Base-by-base conservation (phyloP, 768 basidiomycete genomes). In the Chalciporus chontae region DNA sequence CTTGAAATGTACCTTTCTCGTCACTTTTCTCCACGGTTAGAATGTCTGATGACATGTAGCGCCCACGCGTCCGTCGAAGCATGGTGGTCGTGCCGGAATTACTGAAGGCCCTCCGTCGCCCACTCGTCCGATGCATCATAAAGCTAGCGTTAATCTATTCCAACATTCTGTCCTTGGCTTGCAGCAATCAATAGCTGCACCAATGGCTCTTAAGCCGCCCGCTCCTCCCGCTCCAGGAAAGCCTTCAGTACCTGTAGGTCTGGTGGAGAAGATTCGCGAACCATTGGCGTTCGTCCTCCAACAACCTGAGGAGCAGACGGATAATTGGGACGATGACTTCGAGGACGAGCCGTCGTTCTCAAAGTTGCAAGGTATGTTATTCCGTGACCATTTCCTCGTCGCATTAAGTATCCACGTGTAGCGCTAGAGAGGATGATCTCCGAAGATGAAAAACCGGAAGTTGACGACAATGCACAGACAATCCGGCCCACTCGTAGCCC, bases 271-370 rank as follows among this genome's bases (percentile, higher is more conserved):
- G 47, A 72, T 71, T 21, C 64, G 70, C 23, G 68, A 86, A 43
- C 86, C 87, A 4, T 70, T 81, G 47, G 78, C 80, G 4, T 84
- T 87, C 55, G 79, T 75, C 14, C 69, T 89, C 19, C 85, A 83
- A 51, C 78, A 80, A 19, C 87, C 86, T 15, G 88, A 94, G 71
- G 86, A 91, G 56, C 88, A 90, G 64, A 88, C 85, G 1, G 94
- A 96, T 64, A 95, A 94, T 55, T 99, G 96, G 96, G 96, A 99
- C 61, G 91, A 94, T 55, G 96, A 99, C 63, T 99, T 99, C 56
- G 92, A 94, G 64, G 92, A 91, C 56, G 92, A 87, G 1, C 93
- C 94, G 29, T 92, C 91, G 0, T 80, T 90, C 46, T 82, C 85
- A 8, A 95, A 94, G 67, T 67, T 94, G 26, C 87, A 87, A 72